Evolutionary conservation across 2,329 filamentous ascomycete species (phyloP).

Genomic region (Fusarium algeriense): DNA sequence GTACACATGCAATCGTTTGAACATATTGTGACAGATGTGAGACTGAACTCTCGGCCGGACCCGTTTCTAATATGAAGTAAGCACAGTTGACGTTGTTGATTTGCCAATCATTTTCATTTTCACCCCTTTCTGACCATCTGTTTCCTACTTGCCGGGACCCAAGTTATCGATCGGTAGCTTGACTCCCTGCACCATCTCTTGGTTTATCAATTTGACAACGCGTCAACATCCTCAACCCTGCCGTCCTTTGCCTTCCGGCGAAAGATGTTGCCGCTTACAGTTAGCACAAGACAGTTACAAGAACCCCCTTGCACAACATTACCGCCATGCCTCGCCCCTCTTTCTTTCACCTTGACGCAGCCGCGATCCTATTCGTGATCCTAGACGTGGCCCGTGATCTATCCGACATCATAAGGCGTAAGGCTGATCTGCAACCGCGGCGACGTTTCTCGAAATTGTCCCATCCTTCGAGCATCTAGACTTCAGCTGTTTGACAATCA

Average conservation of each 20-base stretch:
- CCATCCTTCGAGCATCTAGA: constrained; percentile 28
- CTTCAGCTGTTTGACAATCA: constrained; percentile 24
- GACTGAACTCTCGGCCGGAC: constrained; percentile 31
- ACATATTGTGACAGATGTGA: constrained; percentile 13
- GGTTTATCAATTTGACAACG: constrained; percentile 21
- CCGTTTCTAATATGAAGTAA: constrained; percentile 27
- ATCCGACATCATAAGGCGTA: constrained; percentile 29
- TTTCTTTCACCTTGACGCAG: constrained; percentile 25
- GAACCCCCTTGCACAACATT: constrained; percentile 9
- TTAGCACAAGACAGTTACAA: constrained; percentile 29
- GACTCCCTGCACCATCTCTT: constrained; percentile 10
- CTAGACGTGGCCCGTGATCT: constrained; percentile 33
- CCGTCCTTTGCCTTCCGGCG: constrained; percentile 8
- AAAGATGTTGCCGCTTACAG: constrained; percentile 43
- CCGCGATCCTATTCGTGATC: constrained; percentile 31
- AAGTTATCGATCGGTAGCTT: constrained; percentile 7
- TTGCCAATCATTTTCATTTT: constrained; percentile 26
- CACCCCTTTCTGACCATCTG: constrained; percentile 10
- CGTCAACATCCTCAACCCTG: constrained; percentile 9
- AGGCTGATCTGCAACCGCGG: constrained; percentile 41
- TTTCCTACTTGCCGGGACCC: constrained; percentile 10
- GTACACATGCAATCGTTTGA: constrained; percentile 15
- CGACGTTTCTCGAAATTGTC: constrained; percentile 26
- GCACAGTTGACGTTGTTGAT: constrained; percentile 13
- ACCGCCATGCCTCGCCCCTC: constrained; percentile 26